Percentiles rank a stretch among this genome's conserved stretches.
Conservation (phyloP, 2,329 filamentous ascomycete species). For the Fusarium robinianum region DNA sequence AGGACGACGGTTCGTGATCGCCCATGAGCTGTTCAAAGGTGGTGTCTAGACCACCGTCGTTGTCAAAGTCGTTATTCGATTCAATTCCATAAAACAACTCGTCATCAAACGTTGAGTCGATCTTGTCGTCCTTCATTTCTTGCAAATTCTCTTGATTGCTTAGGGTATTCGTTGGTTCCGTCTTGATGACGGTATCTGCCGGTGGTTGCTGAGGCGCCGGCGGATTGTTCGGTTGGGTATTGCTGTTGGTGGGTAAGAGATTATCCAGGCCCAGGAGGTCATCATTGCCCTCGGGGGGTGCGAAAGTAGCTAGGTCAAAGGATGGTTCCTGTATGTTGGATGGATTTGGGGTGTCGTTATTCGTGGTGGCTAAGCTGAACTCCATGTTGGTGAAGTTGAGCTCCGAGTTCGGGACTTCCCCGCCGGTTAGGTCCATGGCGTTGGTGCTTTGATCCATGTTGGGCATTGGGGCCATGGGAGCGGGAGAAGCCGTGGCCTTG, state of each 20-base stretch:
- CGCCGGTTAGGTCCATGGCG: slow-evolving; percentile 25
- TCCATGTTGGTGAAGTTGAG: slow-evolving; percentile 62
- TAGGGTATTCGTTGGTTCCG: slow-evolving; percentile 11
- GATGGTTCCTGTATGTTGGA: slow-evolving; percentile 42
- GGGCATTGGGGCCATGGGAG: slow-evolving; percentile 36
- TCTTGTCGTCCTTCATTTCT: slow-evolving; percentile 33
- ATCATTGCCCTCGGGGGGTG: slow-evolving; percentile 39
- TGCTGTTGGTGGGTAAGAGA: slow-evolving; percentile 35
- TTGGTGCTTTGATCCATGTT: slow-evolving; percentile 35
- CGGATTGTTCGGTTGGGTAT: slow-evolving; percentile 19
- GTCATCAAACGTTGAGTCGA: slow-evolving; percentile 47
- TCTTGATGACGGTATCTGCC: slow-evolving; percentile 15
- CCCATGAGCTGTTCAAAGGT: slow-evolving; percentile 58
- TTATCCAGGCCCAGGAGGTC: slow-evolving; percentile 40
- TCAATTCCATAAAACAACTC: slow-evolving; percentile 46
- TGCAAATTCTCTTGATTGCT: slow-evolving; percentile 12
- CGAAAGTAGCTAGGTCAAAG: slow-evolving; percentile 54
- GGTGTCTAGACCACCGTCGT: slow-evolving; percentile 39
- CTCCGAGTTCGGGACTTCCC: slow-evolving; percentile 40
- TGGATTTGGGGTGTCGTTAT: slow-evolving; percentile 35
- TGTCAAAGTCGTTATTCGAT: slow-evolving; percentile 48
- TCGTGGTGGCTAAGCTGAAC: slow-evolving; percentile 55
- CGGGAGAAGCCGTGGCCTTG: slow-evolving; percentile 35
- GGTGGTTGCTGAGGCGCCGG: slow-evolving; percentile 16
- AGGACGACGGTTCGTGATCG: slow-evolving; percentile 45